phyloP scores from a whole-genome alignment of 495 filamentous ascomycete genomes.

The Penicillium robsamsonii region DNA sequence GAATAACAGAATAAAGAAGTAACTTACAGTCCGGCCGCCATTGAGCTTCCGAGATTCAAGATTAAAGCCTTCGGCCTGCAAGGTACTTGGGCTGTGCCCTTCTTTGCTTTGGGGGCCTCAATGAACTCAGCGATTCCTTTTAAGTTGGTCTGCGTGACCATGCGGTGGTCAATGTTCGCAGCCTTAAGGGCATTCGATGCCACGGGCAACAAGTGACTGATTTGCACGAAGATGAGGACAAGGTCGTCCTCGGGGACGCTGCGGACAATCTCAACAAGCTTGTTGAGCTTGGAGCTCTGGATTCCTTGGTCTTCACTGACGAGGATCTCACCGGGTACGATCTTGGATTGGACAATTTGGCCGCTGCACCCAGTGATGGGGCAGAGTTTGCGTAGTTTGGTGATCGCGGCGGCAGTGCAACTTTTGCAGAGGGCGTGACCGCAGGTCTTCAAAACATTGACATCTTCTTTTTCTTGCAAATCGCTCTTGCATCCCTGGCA shows the following conservation, averaged over 20 bases:
- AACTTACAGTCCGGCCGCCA: constrained; percentile 67
- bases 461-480: constrained; percentile 6
- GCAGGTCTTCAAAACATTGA: constrained; percentile 46
- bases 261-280: constrained; percentile 46
- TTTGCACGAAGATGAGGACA: constrained; percentile 54
- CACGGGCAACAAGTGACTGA: constrained; percentile 37
- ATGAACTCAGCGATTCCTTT: constrained; percentile 14
- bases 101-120: not conserved
- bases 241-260: constrained; percentile 44
- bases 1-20: not conserved
- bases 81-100: not conserved
- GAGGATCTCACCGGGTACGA: constrained; percentile 36
- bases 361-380: constrained; percentile 30
- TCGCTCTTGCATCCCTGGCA: constrained; percentile 34
- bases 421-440: constrained; percentile 49
- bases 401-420: constrained; percentile 26
- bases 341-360: constrained; percentile 27
- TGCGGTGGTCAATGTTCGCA: constrained; percentile 32
- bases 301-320: constrained; percentile 28
- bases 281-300: constrained; percentile 48
- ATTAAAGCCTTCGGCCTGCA: constrained; percentile 53
- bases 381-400: constrained; percentile 22
- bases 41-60: constrained; percentile 61
- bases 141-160: not conserved
- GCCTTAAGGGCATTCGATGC: constrained; percentile 32